Evolutionary conservation across 495 filamentous ascomycete genomes (phyloP), one percentile per base, ranked within the genome.

Genomic region (Xeromyces bisporus): DNA sequence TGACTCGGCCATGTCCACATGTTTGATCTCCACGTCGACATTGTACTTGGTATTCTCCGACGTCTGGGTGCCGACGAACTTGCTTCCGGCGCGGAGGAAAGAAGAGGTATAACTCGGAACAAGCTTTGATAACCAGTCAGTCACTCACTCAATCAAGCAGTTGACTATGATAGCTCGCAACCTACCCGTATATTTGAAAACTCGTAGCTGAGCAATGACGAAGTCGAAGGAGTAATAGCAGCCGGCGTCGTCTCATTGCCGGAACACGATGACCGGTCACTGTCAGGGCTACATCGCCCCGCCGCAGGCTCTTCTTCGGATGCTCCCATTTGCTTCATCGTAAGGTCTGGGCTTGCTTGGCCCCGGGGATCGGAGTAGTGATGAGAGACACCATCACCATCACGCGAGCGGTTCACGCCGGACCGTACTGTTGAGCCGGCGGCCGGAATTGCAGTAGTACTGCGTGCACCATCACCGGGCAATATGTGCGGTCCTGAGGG

Each of bases 11-110:
- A 96, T 78, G 50, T 96, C 85, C 32, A 99, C 83, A 51, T 92
- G 75, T 53, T 94, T 94, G 43, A 99, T 80, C 47, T 94, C 85
- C 26, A 99, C 91, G 38, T 93, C 78, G 5, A 99, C 91, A 34
- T 87, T 81, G 51, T 99, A 99, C 3, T 76, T 66, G 41, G 91
- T 84, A 25, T 73, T 70, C 42, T 93, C 85, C 4, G 86, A 94
- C 48, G 82, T 76, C 43, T 99, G 91, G 7, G 80, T 89, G 27
- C 91, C 91, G 18, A 65, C 62, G 46, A 96, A 99, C 50, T 67
- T 80, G 53, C 81, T 91, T 15, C 87, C 85, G 1, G 86, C 73
- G 23, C 83, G 77, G 15, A 99, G 62, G 50, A 77, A 92, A 3
- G 82, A 89, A 5, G 82, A 91, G 2, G 81, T 58, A 38, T 67